Percentiles rank a stretch among this genome's conserved stretches.
Conservation (phyloP, 257 asterid species). For the Jacaranda copaia region DNA sequence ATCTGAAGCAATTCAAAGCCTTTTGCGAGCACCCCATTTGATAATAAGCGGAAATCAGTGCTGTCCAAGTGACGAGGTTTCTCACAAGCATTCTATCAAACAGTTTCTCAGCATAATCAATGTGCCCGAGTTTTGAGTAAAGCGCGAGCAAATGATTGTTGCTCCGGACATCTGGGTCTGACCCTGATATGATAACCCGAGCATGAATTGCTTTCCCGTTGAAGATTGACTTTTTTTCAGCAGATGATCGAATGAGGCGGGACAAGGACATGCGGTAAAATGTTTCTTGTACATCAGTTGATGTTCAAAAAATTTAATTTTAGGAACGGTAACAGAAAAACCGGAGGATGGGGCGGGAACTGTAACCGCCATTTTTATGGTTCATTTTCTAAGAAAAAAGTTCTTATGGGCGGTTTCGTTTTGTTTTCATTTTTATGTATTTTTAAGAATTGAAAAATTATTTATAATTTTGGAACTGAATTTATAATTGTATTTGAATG, state of each 20-base stretch:
- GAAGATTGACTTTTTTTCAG: slow-evolving; percentile 48
- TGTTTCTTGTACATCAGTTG: slow-evolving; percentile 11
- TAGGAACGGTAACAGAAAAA: no score
- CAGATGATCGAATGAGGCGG: slow-evolving; percentile 61
- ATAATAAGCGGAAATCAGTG: slow-evolving; percentile 69
- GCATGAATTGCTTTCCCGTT: slow-evolving; percentile 69
- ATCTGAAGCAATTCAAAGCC: slow-evolving; percentile 55
- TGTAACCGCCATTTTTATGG: no score
- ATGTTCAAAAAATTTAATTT: not conserved
- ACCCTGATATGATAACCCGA: slow-evolving; percentile 53
- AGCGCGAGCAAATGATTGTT: slow-evolving; percentile 63
- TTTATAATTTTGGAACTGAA: no score
- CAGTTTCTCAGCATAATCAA: slow-evolving; percentile 55
- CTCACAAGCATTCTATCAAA: slow-evolving; percentile 67
- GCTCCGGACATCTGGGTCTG: slow-evolving; percentile 49
- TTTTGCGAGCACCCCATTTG: slow-evolving; percentile 53
- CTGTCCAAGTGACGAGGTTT: slow-evolving; percentile 69
- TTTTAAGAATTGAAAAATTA: no score
- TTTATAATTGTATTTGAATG: no score
- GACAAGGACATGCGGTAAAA: slow-evolving; percentile 48
- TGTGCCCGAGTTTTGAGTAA: slow-evolving; percentile 51
- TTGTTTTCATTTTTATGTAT: no score
- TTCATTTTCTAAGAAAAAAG: no score
- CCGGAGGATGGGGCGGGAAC: no score
- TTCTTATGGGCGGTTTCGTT: no score